These are phyloP conservation scores for Trametes coccinea DNA, from an alignment of 768 basidiomycete genomes.

Conservation along the genomic window DNA sequence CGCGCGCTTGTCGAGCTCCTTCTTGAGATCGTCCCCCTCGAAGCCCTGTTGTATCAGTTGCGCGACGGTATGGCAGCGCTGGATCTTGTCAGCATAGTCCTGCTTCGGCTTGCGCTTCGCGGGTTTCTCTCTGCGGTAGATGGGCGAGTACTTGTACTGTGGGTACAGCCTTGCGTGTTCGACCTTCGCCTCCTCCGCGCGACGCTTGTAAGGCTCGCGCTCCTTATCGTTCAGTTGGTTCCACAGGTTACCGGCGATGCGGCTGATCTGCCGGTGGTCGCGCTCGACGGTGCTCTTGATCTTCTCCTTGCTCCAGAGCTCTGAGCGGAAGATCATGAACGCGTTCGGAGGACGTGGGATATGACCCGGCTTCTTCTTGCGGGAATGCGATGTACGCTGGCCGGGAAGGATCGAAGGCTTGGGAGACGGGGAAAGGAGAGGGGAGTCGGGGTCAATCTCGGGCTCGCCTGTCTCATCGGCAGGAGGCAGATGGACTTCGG, in stretches of 20 bases:
- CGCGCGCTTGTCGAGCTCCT: slow-evolving; percentile 11
- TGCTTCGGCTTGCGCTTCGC: slow-evolving; percentile 40
- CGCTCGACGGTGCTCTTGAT: slow-evolving; percentile 55
- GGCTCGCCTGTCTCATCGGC: slow-evolving; percentile 12
- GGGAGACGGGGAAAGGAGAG: slow-evolving; percentile 10
- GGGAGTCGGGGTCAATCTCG: slow-evolving; percentile 8
- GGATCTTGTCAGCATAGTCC: slow-evolving; percentile 36
- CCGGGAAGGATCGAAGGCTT: slow-evolving; percentile 25
- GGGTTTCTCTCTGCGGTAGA: slow-evolving; percentile 32
- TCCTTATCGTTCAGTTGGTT: slow-evolving; percentile 49
- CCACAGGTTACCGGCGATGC: slow-evolving; percentile 73
- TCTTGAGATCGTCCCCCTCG: slow-evolving; percentile 34
- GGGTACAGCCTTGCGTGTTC: slow-evolving; percentile 55
- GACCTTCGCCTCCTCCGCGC: slow-evolving; percentile 48
- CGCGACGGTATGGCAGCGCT: slow-evolving; percentile 42
- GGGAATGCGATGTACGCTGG: slow-evolving; percentile 42
- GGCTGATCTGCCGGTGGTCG: slow-evolving; percentile 73
- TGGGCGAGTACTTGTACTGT: slow-evolving; percentile 64
- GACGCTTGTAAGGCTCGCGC: slow-evolving; percentile 45
- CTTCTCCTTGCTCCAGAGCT: slow-evolving; percentile 56
- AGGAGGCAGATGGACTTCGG: slow-evolving; percentile 12
- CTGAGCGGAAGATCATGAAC: slow-evolving; percentile 81
- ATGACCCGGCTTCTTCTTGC: slow-evolving; percentile 46
- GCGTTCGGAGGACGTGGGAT: slow-evolving; percentile 79
- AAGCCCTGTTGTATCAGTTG: slow-evolving; percentile 37